Base-by-base conservation (phyloP, 352 stramenopile species). In the Aphanomyces stellatus region DNA sequence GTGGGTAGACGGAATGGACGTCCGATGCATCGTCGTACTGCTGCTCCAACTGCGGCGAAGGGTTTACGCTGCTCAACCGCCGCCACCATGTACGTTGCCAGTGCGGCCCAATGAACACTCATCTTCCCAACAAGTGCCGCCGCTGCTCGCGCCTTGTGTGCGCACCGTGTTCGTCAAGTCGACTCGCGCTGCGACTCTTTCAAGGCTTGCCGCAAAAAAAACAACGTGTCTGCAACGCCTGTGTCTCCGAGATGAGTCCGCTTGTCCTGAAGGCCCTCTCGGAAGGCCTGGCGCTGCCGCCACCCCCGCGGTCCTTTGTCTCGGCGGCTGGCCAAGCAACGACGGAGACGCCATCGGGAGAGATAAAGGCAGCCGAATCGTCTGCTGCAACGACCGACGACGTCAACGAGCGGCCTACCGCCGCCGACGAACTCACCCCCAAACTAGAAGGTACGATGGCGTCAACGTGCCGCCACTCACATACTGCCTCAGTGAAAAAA, bases 11-110 rank as follows among this genome's bases (percentile, higher is more conserved):
- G 19, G 81, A 81, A n/a, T 90, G 81, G 81, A 90, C 77, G 2
- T 76, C 78, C 0, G 81, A 90, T 51, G 71, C 77, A 42, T 77
- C 83, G 35, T 86, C 78, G 37, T 75, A 86, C 59, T 73, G 74
- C 41, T 90, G 81, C 62, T 69, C 72, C 0, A 72, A 87, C 51
- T 90, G 81, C 63, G 67, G 76, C 25, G 79, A 90, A 51, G 64
- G 60, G 33, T 90, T 90, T 69, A 90, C 79, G 19, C 77, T 90
- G 53, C 75, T 90, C 65, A 90, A 90, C 34, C 79, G 81, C 41
- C 79, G 81, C 11, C 81, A 90, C 61, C 81, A 90, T 34, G 81
- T 90, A 71, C 56, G 79, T 71, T 35, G n/a, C 34, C 25, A n/a
- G 8, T 27, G 8, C 1, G 43, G 19, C n/a, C 24, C 6, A 11